phyloP scores from a whole-genome alignment of 164 flowering plant genomes.

The Chimonanthus praecox region DNA sequence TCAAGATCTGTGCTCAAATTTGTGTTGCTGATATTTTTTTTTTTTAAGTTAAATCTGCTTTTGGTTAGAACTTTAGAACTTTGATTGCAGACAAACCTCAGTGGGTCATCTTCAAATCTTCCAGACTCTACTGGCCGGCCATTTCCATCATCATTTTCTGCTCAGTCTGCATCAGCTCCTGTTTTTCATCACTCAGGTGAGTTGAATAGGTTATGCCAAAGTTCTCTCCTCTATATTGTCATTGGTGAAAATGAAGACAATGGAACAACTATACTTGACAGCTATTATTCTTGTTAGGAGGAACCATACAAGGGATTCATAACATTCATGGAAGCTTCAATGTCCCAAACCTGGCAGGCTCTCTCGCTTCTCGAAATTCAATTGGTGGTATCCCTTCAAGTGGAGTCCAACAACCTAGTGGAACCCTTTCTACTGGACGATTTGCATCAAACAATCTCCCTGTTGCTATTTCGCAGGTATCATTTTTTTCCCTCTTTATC shows the following conservation, averaged over 20 bases:
- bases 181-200: slow-evolving; percentile 69
- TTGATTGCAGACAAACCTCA: slow-evolving; percentile 55
- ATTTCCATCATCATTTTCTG: slow-evolving; percentile 61
- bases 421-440: slow-evolving; percentile 73
- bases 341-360: slow-evolving; percentile 57
- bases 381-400: slow-evolving; percentile 55
- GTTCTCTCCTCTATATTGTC: slow-evolving; percentile 1
- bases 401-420: slow-evolving; percentile 73
- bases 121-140: slow-evolving; percentile 63
- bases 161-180: slow-evolving; percentile 70
- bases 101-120: slow-evolving; percentile 69
- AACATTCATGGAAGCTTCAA: slow-evolving; percentile 75
- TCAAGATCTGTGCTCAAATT: not conserved
- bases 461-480: slow-evolving; percentile 78
- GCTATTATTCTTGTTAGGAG: slow-evolving; percentile 19
- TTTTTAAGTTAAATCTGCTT: not conserved
- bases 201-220: slow-evolving; percentile 8
- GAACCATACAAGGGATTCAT: slow-evolving; percentile 66
- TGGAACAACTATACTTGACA: not conserved
- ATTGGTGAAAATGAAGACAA: not conserved
- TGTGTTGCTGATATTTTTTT: not conserved
- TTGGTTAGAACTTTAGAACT: not conserved
- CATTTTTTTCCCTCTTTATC: not conserved
- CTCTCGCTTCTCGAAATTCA: slow-evolving; percentile 67
- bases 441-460: slow-evolving; percentile 77